Base-by-base conservation (phyloP, 306 rosid species). In the Cucurbita pepo region DNA sequence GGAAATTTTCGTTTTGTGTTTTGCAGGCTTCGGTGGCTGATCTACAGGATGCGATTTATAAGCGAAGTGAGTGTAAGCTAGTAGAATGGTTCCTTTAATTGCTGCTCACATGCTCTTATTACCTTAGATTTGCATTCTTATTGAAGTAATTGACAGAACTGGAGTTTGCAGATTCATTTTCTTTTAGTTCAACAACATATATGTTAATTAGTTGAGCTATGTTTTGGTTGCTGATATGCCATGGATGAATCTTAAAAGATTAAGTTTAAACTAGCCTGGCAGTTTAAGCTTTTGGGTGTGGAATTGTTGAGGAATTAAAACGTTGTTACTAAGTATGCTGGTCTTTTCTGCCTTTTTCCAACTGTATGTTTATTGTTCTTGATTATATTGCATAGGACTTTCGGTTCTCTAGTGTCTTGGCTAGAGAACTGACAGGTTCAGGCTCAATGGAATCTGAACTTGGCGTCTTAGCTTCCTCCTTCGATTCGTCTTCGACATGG, bases 11-110 rank as follows among this genome's bases (percentile, higher is more conserved):
- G 59, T 78, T 57, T 52, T 38, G 22, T 21, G 63, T 47, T 78
- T 82, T 81, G 65, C 74, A 94, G 99, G 99, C 92, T 79, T 89
- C 91, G 36, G 96, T 94, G 55, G 87, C 96, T 73, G 99, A 94
- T 89, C 91, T 94, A 72, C 99, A 94, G 82, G 91, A 79, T 77
- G 99, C 85, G 40, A 91, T 94, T 83, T 79, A 89, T 77, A 83
- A 62, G 78, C 85, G 86, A 89, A 85, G 99, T 94, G 83, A 89
- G 99, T 83, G 56, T 56, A 59, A 10, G 25, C 2, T 70, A 38
- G 36, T 54, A 0, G 62, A 54, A n/a, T 34, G 22, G 61, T 77
- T 69, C 56, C 53, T 36, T 72, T 70, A 37, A 15, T 50, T 25
- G 59, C 41, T 21, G 34, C 62, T 25, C 15, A 41, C 21, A 19